phyloP scores from a whole-genome alignment of 257 asterid species.

The Petunia axillaris region DNA sequence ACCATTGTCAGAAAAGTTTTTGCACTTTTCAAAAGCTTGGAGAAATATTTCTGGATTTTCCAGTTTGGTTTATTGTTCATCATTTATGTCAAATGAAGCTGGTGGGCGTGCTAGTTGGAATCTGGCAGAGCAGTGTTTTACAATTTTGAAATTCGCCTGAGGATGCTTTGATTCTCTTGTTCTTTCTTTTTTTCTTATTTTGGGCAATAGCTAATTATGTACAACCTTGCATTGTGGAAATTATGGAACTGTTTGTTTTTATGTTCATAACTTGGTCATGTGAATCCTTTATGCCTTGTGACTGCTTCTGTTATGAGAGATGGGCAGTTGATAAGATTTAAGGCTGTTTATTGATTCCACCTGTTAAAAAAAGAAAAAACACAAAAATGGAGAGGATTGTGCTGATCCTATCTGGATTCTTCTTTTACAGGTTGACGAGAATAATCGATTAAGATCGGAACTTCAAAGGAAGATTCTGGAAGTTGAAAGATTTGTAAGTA shows the following conservation, averaged over 20 bases:
- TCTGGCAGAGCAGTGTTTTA: not conserved
- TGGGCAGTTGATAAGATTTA: not conserved
- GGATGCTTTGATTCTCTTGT: not conserved
- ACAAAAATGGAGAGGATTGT: not conserved
- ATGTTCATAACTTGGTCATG: not conserved
- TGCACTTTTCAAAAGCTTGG: not conserved
- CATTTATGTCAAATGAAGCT: not conserved
- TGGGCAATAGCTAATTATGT: too few species aligned
- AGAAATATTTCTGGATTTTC: not conserved
- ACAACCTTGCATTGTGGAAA: not conserved
- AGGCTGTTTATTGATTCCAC: constrained; percentile 1
- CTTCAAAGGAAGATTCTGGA: constrained; percentile 73
- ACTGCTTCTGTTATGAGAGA: not conserved
- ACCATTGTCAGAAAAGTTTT: not conserved
- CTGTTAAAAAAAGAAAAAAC: constrained; percentile 26
- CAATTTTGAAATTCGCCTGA: not conserved
- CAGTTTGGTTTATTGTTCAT: not conserved
- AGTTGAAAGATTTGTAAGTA: constrained; percentile 79
- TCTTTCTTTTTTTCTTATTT: constrained; percentile 1
- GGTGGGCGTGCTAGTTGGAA: not conserved
- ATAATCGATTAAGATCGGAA: constrained; percentile 77
- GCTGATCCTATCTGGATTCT: constrained; percentile 2
- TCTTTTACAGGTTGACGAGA: constrained; percentile 83
- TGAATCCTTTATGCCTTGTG: not conserved
- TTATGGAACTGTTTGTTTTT: not conserved